A percentile compares a stretch with the other conserved stretches of the same genome.
Conservation (phyloP, 108 stramenopile species). For the Epipyxis sp. region DNA sequence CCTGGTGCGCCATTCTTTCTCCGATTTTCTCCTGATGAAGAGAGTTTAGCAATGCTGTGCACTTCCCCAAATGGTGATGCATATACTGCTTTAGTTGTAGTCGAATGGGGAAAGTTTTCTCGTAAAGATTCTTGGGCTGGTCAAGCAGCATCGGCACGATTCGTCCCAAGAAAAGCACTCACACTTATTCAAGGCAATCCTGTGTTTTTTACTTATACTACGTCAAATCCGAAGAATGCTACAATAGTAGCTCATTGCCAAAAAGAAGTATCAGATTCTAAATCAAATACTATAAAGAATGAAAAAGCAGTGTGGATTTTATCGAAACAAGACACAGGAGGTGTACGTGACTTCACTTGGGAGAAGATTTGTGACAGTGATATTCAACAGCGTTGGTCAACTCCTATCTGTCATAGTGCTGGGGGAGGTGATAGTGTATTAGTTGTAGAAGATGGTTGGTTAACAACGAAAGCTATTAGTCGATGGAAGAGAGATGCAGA, state of each 20-base stretch:
- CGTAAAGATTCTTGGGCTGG: not conserved
- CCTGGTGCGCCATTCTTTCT: constrained; percentile 22
- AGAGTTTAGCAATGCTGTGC: not conserved
- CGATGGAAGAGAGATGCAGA: not conserved
- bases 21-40: not conserved
- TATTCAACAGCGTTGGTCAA: not conserved
- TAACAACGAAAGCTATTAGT: not conserved
- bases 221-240: not conserved
- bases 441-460: not conserved
- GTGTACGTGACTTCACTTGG: not conserved
- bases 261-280: not conserved
- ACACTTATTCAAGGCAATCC: not conserved
- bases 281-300: not conserved
- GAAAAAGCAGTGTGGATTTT: not conserved
- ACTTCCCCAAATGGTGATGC: not conserved
- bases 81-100: not conserved
- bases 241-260: constrained; percentile 5
- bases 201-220: constrained; percentile 7
- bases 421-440: constrained; percentile 9
- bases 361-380: not conserved
- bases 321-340: not conserved
- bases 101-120: not conserved
- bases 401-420: not conserved
- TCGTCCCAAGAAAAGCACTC: not conserved
- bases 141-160: not conserved